These are phyloP conservation scores for Drosera capensis DNA, from an alignment of 148 eudicot species.

Conservation along the genomic window DNA sequence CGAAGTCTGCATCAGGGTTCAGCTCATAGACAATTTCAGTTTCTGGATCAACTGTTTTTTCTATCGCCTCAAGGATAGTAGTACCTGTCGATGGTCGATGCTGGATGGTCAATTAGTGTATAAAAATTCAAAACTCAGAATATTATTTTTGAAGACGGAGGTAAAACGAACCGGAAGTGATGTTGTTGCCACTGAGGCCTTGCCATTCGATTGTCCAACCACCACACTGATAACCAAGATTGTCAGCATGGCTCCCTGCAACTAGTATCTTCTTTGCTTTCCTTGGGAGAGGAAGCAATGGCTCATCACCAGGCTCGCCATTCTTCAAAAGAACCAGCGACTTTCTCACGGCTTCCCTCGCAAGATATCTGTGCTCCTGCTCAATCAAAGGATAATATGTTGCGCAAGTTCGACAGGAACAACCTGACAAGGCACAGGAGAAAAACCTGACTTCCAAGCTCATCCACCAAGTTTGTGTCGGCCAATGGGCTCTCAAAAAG, in stretches of 20 bases:
- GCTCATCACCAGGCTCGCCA: slow-evolving; percentile 10
- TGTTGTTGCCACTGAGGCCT: slow-evolving; percentile 32
- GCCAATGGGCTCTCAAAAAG: slow-evolving; percentile 53
- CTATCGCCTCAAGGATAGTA: slow-evolving; percentile 50
- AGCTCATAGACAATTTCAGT: slow-evolving; percentile 48
- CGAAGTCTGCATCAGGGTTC: slow-evolving; percentile 24
- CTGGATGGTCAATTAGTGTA: not conserved
- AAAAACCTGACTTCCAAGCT: slow-evolving; percentile 43
- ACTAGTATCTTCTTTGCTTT: slow-evolving; percentile 27
- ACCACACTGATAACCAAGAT: slow-evolving; percentile 37
- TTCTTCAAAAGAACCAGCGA: slow-evolving; percentile 30
- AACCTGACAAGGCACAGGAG: not conserved
- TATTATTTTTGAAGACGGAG: too few species aligned
- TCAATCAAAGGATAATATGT: slow-evolving; percentile 1
- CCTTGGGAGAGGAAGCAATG: slow-evolving; percentile 37
- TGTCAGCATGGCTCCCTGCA: slow-evolving; percentile 34
- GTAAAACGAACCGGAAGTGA: slow-evolving; percentile 26
- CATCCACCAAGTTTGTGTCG: slow-evolving; percentile 24
- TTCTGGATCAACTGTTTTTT: slow-evolving; percentile 43
- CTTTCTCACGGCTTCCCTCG: slow-evolving; percentile 39
- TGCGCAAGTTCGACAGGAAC: not conserved
- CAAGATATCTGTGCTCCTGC: slow-evolving; percentile 29
- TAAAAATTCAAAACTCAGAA: not conserved
- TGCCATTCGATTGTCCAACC: slow-evolving; percentile 41
- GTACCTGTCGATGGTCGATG: slow-evolving; percentile 29